These are phyloP conservation scores for Beverwykella pulmonaria DNA, from an alignment of 495 filamentous ascomycete species.

Conservation along the genomic window DNA sequence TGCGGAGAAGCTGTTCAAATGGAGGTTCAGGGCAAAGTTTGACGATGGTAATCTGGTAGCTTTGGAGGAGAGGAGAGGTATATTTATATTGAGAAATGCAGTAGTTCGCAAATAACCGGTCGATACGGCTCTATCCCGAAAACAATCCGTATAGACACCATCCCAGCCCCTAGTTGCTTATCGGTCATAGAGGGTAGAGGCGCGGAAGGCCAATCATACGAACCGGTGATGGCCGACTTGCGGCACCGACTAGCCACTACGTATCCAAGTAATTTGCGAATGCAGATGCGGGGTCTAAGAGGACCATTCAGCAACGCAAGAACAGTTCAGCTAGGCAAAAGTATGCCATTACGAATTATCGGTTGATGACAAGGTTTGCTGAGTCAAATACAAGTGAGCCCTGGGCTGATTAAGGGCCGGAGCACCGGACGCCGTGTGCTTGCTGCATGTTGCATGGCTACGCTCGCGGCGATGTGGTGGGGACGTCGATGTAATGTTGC, in stretches of 20 bases:
- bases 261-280: no score
- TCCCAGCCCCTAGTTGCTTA: background rate
- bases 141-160: background rate
- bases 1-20: no score
- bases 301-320: no score
- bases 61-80: background rate
- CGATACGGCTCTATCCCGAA: no score
- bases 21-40: no score
- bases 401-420: background rate
- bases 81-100: background rate
- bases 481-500: no score
- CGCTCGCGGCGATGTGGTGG: no score
- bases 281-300: no score
- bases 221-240: background rate
- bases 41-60: conserved; percentile 11
- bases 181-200: background rate
- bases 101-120: no score
- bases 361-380: background rate
- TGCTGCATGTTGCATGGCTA: background rate
- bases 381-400: background rate
- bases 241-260: no score
- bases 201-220: background rate
- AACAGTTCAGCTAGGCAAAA: no score
- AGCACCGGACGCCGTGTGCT: background rate
- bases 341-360: no score